Base-by-base conservation (phyloP, 176 grass and related monocot species). In the Lolium multiflorum region DNA sequence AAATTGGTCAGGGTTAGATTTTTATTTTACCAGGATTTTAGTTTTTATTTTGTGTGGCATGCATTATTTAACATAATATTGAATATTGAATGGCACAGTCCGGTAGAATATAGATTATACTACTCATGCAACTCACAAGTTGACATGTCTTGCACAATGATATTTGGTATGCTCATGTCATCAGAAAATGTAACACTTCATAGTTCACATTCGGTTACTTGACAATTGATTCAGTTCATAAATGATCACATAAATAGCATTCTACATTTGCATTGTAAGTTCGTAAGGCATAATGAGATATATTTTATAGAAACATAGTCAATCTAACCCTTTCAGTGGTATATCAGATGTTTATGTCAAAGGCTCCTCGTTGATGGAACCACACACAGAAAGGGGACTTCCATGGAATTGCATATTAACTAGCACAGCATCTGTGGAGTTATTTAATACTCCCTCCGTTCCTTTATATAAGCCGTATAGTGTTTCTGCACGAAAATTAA, bases 121-220 rank as follows among this genome's bases (percentile, higher is more conserved):
- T 68, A 66, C 80, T 7, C 2, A 38, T 70, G 18, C 31, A 76
- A 56, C 25, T 68, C 24, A 15, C 26, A 71, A 83, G 15, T 46
- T 75, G 14, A 79, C 16, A 54, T 15, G 57, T 13, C 20, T 6
- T 76, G 82, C 71, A 73, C 11, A 65, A 71, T 20, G 11, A 77
- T 12, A 21, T 76, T 46, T 6, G 48, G 52, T 54, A 28, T 22
- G 24, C 39, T 50, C 26, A 77, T 61, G 7, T 16, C 61, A 86
- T 85, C 67, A 47, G 16, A 24, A 65, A 74, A 84, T n/a, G 20
- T 22, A 69, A 80, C 18, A 77, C 22, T 59, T 83, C 50, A 82
- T 11, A 82, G 2, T 81, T 74, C 22, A 77, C 2, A 70, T 68
- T 26, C 50, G 26, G 56, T 14, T 61, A 50, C 31, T 78, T 69